A percentile compares a stretch with the other conserved stretches of the same genome.
Conservation (phyloP, 371 early-diverging fungal species). For the Actinomucor elegans region DNA sequence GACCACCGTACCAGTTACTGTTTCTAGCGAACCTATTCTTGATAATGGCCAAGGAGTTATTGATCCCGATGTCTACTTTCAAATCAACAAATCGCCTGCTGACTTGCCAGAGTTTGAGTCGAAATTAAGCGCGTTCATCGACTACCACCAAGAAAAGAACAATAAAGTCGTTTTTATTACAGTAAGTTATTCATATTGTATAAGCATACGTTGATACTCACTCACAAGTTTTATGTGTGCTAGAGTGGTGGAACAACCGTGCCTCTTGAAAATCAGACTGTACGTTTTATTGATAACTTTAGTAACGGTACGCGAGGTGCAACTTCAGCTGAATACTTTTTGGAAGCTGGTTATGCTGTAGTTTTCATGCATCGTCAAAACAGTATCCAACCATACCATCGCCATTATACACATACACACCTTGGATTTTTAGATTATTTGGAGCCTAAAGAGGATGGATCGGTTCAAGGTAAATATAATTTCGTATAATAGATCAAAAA, state of each 20-base stretch:
- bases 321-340: conserved; percentile 92
- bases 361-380: conserved; percentile 95
- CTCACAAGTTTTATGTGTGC: neutral
- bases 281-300: conserved; percentile 99
- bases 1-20: neutral
- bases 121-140: conserved; percentile 70
- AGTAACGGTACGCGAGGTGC: conserved; percentile 96
- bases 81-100: conserved; percentile 72
- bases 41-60: conserved; percentile 59
- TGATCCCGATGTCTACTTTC: conserved; percentile 82
- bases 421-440: conserved; percentile 81
- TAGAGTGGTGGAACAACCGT: conserved; percentile 97
- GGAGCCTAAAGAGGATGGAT: conserved; percentile 56
- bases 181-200: conserved; percentile 39
- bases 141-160: conserved; percentile 53
- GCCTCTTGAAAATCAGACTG: conserved; percentile 94
- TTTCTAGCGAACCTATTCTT: conserved; percentile 20
- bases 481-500: neutral
- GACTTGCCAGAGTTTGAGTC: conserved; percentile 65
- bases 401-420: conserved; percentile 85
- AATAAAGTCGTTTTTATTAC: conserved; percentile 80
- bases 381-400: conserved; percentile 88
- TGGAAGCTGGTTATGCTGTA: conserved; percentile 91
- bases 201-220: neutral
- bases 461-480: conserved; percentile 56